phyloP scores from a whole-genome alignment of 495 filamentous ascomycete species.

The Penicillium manginii region DNA sequence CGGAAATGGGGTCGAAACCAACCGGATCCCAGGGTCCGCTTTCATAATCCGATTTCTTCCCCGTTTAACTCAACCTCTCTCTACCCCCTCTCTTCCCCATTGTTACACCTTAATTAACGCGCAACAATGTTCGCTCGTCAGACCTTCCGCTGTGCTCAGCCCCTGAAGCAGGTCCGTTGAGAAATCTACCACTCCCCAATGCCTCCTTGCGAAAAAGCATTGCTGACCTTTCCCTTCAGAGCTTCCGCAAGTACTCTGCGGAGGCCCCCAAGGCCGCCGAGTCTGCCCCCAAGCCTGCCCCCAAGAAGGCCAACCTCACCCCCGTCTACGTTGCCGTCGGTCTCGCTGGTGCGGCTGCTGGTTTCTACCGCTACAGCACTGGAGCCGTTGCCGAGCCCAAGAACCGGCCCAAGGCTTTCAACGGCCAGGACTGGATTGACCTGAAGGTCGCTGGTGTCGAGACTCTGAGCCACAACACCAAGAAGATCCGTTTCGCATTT shows the following conservation, averaged over 20 bases:
- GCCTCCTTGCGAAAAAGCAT: background rate
- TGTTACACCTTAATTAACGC: constrained; percentile 15
- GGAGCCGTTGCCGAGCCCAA: constrained; percentile 39
- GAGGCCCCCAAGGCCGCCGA: constrained; percentile 40
- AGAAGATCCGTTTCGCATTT: constrained; percentile 80
- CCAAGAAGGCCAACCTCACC: constrained; percentile 44
- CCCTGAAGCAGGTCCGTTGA: constrained; percentile 49
- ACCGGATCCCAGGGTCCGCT: constrained; percentile 32
- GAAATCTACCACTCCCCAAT: background rate
- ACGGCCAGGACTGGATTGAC: constrained; percentile 82
- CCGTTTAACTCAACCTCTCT: constrained; percentile 15
- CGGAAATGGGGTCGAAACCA: constrained; percentile 20
- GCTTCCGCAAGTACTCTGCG: constrained; percentile 56
- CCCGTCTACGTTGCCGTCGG: constrained; percentile 46
- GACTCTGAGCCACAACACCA: constrained; percentile 84
- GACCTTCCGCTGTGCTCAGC: constrained; percentile 51
- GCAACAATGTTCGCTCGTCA: constrained; percentile 54
- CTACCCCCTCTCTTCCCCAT: constrained; percentile 15
- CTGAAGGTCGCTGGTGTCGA: constrained; percentile 80
- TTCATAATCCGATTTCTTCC: constrained; percentile 35
- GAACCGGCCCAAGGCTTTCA: constrained; percentile 61
- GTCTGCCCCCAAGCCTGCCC: constrained; percentile 6
- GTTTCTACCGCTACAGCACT: constrained; percentile 49
- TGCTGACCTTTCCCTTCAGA: constrained; percentile 30
- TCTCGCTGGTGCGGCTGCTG: constrained; percentile 45